Evolutionary conservation across 768 basidiomycete genomes (phyloP).

Genomic region (Leucosporidium scottii): DNA sequence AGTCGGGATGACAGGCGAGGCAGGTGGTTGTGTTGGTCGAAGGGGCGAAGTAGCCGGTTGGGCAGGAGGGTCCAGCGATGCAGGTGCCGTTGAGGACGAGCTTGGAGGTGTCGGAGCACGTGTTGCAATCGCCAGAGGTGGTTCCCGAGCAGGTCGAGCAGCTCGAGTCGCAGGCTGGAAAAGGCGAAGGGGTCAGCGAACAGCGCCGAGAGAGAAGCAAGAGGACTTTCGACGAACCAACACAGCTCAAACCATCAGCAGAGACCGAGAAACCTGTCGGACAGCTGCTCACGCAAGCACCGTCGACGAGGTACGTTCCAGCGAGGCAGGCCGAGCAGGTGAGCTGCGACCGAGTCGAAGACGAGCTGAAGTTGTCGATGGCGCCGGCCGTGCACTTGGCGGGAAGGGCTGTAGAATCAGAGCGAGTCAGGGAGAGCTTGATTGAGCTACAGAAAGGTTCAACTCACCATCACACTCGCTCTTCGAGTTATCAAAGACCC

Average conservation of each 20-base stretch:
- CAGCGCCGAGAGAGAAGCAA: background rate
- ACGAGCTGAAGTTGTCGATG: slow-evolving; percentile 63
- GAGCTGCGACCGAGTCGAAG: slow-evolving; percentile 58
- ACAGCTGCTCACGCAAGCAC: slow-evolving; percentile 62
- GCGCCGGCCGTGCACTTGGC: slow-evolving; percentile 71
- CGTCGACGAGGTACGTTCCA: slow-evolving; percentile 64
- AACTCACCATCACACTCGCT: slow-evolving; percentile 72
- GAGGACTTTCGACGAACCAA: slow-evolving; percentile 48
- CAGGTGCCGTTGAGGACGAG: slow-evolving; percentile 68
- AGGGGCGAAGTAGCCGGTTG: slow-evolving; percentile 61
- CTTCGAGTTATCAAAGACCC: slow-evolving; percentile 75
- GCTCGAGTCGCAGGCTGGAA: slow-evolving; percentile 59
- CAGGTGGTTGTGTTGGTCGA: slow-evolving; percentile 52
- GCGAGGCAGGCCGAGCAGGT: slow-evolving; percentile 74
- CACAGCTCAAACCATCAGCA: slow-evolving; percentile 63
- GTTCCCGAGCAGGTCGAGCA: slow-evolving; percentile 66
- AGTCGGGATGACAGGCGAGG: slow-evolving; percentile 75
- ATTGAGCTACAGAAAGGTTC: background rate
- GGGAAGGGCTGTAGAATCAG: slow-evolving; percentile 59
- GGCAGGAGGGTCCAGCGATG: slow-evolving; percentile 55
- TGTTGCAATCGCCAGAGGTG: slow-evolving; percentile 58
- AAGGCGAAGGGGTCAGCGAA: background rate
- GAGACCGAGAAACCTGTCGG: slow-evolving; percentile 66
- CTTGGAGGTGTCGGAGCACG: slow-evolving; percentile 53
- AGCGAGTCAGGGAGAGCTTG: no score